Base-by-base conservation (phyloP, 805 yeast species). In the Allodekkera sacchari region DNA sequence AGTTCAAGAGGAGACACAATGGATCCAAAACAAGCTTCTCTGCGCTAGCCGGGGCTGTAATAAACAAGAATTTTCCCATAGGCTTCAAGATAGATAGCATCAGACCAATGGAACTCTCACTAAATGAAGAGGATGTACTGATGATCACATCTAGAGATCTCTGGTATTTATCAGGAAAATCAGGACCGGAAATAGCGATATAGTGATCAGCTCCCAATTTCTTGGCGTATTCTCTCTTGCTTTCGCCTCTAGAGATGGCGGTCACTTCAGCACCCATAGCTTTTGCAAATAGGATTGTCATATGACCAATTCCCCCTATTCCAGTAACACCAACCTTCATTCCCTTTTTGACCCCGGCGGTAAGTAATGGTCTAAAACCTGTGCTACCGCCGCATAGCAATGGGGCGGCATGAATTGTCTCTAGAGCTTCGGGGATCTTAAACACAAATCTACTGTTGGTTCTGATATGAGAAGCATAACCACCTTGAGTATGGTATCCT, bases 221-320 rank as follows among this genome's bases (percentile, higher is more conserved):
- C 17, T 52, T 7, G 12, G 78, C 70, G 35, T 69, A 66, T 27
- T 59, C 68, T 45, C 59, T 66, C 56, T 74, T 74, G 24, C 65
- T 44, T 11, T 53, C 45, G 13, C 65, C 52, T 54, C 80, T 61
- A 13, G 79, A 72, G 45, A 74, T 61, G 4, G 75, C 78, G 31
- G 65, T 61, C 18, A 74, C 79, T 38, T 71, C 66, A 19, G 77
- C 76, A 33, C 79, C 80, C 48, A 74, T 48, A 6, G 78, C 78
- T 40, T 69, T 66, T 23, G 78, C 75, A 37, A 74, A 66, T 46
- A 59, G 52, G 26, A 63, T 47, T n/a, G 67, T 64, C 59, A 63
- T 53, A 43, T 63, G 68, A 14, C 70, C 70, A 45, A 64, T 57
- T 18, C 70, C 70, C 38, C 70, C 70, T 35, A 64, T 55, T 36